These are phyloP conservation scores for Fusarium sulawesiense DNA, from an alignment of 2,329 filamentous ascomycete species.

Conservation along the genomic window DNA sequence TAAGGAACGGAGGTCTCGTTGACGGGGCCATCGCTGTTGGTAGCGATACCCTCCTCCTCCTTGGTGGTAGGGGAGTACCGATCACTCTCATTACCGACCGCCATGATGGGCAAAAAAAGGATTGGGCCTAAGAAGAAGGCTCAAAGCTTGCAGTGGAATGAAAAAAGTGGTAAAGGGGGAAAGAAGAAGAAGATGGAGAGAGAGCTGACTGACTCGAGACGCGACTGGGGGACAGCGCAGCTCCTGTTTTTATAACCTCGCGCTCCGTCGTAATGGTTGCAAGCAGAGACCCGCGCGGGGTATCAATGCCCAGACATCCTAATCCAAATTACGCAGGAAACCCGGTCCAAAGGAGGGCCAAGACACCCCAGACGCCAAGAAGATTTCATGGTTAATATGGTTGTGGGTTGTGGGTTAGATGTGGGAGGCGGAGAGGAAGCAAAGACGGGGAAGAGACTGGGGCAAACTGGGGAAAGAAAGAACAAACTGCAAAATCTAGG, in stretches of 20 bases:
- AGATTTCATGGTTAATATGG: not conserved
- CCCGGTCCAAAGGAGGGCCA: conserved; percentile 16
- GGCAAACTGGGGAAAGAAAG: conserved; percentile 12
- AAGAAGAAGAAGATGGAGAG: conserved; percentile 13
- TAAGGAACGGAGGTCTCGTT: conserved; percentile 24
- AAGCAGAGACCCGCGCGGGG: conserved; percentile 15
- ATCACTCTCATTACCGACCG: conserved; percentile 12
- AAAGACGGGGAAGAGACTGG: conserved; percentile 6
- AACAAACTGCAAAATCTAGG: not conserved
- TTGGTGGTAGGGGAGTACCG: conserved; percentile 21
- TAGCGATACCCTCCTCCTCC: conserved; percentile 27
- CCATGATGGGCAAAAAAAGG: conserved; percentile 1
- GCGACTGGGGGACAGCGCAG: conserved; percentile 7
- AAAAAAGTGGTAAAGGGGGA: not conserved
- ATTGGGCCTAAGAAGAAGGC: not conserved
- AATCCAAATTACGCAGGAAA: conserved; percentile 29
- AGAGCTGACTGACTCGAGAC: conserved; percentile 4
- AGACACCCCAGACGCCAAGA: conserved; percentile 25
- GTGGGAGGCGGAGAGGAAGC: not conserved
- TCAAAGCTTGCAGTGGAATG: not conserved
- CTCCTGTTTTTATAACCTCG: conserved; percentile 23
- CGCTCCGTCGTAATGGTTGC: conserved; percentile 18
- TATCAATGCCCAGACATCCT: conserved; percentile 34
- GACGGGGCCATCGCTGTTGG: conserved; percentile 24
- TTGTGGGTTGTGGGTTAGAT: not conserved